These are phyloP conservation scores for Zygotorulaspora sp. DNA, from an alignment of 805 yeast genomes.

Conservation along the genomic window DNA sequence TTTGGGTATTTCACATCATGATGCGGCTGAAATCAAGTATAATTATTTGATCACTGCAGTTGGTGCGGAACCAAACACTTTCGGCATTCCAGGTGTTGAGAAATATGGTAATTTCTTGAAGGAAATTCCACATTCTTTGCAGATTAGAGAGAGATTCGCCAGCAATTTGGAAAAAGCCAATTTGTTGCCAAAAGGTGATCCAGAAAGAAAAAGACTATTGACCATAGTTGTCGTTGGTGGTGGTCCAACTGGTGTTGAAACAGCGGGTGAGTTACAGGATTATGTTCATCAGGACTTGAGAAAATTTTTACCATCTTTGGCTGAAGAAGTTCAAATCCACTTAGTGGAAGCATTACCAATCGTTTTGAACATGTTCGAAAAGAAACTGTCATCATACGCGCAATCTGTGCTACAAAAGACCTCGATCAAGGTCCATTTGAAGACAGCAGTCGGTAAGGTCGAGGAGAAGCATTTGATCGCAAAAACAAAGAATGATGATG, in stretches of 20 bases:
- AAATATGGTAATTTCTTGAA: conserved; percentile 84
- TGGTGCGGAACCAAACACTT: conserved; percentile 91
- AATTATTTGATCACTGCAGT: conserved; percentile 88
- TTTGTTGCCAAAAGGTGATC: conserved; percentile 69
- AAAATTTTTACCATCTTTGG: conserved; percentile 84
- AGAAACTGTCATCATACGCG: conserved; percentile 42
- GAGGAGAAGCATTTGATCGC: conserved; percentile 69
- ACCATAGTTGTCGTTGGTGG: conserved; percentile 93
- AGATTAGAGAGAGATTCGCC: conserved; percentile 76
- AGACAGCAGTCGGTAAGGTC: conserved; percentile 86
- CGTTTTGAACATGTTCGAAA: conserved; percentile 56
- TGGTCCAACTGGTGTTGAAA: conserved; percentile 97
- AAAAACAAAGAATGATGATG: conserved; percentile 66
- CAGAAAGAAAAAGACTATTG: conserved; percentile 79
- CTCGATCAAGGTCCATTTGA: conserved; percentile 71
- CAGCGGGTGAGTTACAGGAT: conserved; percentile 94
- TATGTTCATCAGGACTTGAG: conserved; percentile 86
- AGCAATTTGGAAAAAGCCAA: conserved; percentile 87
- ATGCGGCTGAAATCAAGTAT: conserved; percentile 49
- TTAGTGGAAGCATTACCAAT: conserved; percentile 89
- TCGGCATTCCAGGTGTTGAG: conserved; percentile 86
- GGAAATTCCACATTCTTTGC: conserved; percentile 81
- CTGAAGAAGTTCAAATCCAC: conserved; percentile 77
- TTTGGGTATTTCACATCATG: conserved; percentile 38
- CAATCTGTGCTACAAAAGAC: conserved; percentile 41